These are phyloP conservation scores for Stephania cephalantha DNA, from an alignment of 164 flowering plant species.

Conservation along the genomic window DNA sequence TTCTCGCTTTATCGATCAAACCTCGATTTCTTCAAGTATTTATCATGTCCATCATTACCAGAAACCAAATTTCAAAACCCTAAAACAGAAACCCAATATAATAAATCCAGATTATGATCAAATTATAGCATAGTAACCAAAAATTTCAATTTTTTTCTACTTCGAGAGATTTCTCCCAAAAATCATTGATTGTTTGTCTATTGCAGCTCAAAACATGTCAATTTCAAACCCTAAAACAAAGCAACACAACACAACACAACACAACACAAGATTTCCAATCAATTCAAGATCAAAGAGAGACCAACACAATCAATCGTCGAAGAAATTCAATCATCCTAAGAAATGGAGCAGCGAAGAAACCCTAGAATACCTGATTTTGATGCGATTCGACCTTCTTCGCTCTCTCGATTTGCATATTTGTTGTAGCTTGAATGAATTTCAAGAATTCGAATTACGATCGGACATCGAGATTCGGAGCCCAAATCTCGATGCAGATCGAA, in stretches of 20 bases:
- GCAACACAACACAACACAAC: too few relatives aligned
- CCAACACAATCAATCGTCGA: not conserved
- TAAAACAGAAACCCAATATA: not conserved
- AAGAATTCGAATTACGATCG: too few relatives aligned
- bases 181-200: too few relatives aligned
- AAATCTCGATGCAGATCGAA: too few relatives aligned
- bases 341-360: not conserved
- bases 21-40: not conserved
- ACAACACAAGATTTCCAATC: not conserved
- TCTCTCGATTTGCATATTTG: not conserved
- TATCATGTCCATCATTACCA: not conserved
- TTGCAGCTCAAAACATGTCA: too few relatives aligned
- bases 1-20: conserved; percentile 14
- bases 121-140: too few relatives aligned
- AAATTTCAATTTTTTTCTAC: too few relatives aligned
- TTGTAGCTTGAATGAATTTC: too few relatives aligned
- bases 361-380: not conserved
- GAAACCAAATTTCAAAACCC: conserved; percentile 3
- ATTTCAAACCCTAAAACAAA: too few relatives aligned
- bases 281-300: not conserved
- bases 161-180: too few relatives aligned
- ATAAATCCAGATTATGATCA: not conserved
- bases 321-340: not conserved
- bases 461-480: too few relatives aligned
- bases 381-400: not conserved